These are phyloP conservation scores for Alternaria triticina DNA, from an alignment of 2,329 filamentous ascomycete genomes.

Conservation along the genomic window DNA sequence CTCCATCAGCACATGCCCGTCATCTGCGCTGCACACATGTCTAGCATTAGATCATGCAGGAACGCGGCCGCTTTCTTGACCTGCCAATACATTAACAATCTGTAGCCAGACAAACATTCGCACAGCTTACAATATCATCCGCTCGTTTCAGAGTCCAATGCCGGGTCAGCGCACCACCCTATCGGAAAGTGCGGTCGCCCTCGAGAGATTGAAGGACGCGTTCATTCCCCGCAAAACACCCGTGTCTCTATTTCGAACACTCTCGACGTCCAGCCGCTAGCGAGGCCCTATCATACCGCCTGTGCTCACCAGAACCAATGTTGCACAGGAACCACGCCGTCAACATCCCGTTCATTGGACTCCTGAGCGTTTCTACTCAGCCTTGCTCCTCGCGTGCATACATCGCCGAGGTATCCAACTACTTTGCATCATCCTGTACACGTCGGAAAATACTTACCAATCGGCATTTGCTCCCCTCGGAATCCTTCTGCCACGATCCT, in stretches of 20 bases:
- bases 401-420: neutral
- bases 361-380: neutral
- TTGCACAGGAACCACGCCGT: neutral
- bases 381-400: neutral
- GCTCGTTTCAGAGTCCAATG: constrained; percentile 3
- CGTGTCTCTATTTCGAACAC: constrained; percentile 2
- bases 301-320: neutral
- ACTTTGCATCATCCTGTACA: neutral
- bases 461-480: constrained; percentile 1
- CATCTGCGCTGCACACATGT: constrained; percentile 2
- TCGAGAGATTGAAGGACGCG: constrained; percentile 18
- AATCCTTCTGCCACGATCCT: constrained; percentile 15
- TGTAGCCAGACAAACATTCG: neutral
- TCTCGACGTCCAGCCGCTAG: neutral
- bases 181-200: constrained; percentile 6
- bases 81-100: neutral
- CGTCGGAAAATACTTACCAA: neutral
- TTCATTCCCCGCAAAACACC: constrained; percentile 10
- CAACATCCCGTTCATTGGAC: neutral
- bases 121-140: neutral
- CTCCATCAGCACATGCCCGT: constrained; percentile 6
- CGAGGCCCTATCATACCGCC: neutral
- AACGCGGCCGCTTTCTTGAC: constrained; percentile 21
- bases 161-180: neutral
- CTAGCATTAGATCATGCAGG: constrained; percentile 21